phyloP scores from a whole-genome alignment of 176 grass and related monocot species.

The Guadua angustifolia region DNA sequence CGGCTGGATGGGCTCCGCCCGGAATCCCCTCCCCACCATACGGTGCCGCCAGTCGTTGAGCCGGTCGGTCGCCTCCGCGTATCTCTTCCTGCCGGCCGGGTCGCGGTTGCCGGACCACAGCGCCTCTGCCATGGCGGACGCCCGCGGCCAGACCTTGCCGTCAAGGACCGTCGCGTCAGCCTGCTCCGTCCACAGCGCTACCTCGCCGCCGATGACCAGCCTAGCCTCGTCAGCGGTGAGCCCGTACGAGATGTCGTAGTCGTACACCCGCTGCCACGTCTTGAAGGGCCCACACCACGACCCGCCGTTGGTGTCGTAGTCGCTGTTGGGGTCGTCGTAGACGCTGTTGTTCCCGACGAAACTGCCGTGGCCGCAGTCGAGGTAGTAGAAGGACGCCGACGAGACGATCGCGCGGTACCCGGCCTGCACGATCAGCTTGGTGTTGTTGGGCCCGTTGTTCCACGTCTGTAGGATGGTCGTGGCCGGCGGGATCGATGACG shows the following conservation, averaged over 20 bases:
- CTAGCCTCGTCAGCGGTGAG: slow-evolving; percentile 65
- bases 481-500: slow-evolving; percentile 58
- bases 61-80: slow-evolving; percentile 78
- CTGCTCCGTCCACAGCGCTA: slow-evolving; percentile 91
- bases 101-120: slow-evolving; percentile 91
- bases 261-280: slow-evolving; percentile 88
- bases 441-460: slow-evolving; percentile 92
- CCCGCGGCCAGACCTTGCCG: slow-evolving; percentile 67
- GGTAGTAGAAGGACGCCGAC: slow-evolving; percentile 88
- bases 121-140: slow-evolving; percentile 76
- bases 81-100: slow-evolving; percentile 60
- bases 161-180: slow-evolving; percentile 68
- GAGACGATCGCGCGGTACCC: slow-evolving; percentile 91
- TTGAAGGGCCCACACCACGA: slow-evolving; percentile 94
- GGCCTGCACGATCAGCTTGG: slow-evolving; percentile 70
- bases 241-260: slow-evolving; percentile 82
- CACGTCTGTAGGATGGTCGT: slow-evolving; percentile 92
- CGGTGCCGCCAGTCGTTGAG: slow-evolving; percentile 82
- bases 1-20: slow-evolving; percentile 89
- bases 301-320: slow-evolving; percentile 54
- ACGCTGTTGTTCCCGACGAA: slow-evolving; percentile 73
- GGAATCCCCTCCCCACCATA: slow-evolving; percentile 75
- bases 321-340: slow-evolving; percentile 69
- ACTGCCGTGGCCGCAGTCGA: slow-evolving; percentile 85
- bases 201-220: slow-evolving; percentile 84